Evolutionary conservation across 1,284 basidiomycete genomes (phyloP), one percentile per base, ranked within the genome.

Genomic region (Ganoderma multipileum): DNA sequence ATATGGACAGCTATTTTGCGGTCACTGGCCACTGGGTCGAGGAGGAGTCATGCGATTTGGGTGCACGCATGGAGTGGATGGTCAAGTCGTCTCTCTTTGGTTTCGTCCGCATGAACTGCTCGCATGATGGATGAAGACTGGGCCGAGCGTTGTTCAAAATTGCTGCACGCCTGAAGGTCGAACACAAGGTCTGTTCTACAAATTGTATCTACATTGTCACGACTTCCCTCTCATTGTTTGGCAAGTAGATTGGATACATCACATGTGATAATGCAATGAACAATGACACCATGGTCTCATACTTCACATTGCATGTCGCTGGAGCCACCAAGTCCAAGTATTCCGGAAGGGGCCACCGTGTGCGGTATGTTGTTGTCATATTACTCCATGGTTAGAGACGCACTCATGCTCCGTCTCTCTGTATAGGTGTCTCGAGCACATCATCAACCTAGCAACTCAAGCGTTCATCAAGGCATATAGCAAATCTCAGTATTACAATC

Each of bases 21-120:
- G 78, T 79, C 11, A 81, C 79, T 2, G 79, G 76, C 0, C 79
- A 80, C 67, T 84, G 81, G 80, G 80, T 80, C 39, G 78, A 83
- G 60, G 78, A 79, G 63, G 33, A 4, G 2, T 26, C 58, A 23
- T 66, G 16, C 1, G 20, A 8, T 8, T 61, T 8, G 1, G 33
- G 33, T 33, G 33, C 33, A 33, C 33, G 33, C 6, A 44, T 6
- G 20, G 42, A 44, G 42, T 44, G 42, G 42, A 44, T 1, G 2
- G 42, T 44, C 20, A 44, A 44, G 42, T 44, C 42, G 0, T 4
- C 2, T 44, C 42, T 44, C 18, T 44, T 44, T 9, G 42, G 42
- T 7, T 44, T 44, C 20, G 20, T 44, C 8, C 20, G 42, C 0
- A 44, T 44, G 42, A 44, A 44, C 42, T 44, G 42, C n/a, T 44